Percentiles rank a stretch among this genome's conserved stretches.
These are phyloP conservation scores for Diplodia seriata DNA, from an alignment of 2,329 filamentous ascomycete genomes.

Conservation along the genomic window DNA sequence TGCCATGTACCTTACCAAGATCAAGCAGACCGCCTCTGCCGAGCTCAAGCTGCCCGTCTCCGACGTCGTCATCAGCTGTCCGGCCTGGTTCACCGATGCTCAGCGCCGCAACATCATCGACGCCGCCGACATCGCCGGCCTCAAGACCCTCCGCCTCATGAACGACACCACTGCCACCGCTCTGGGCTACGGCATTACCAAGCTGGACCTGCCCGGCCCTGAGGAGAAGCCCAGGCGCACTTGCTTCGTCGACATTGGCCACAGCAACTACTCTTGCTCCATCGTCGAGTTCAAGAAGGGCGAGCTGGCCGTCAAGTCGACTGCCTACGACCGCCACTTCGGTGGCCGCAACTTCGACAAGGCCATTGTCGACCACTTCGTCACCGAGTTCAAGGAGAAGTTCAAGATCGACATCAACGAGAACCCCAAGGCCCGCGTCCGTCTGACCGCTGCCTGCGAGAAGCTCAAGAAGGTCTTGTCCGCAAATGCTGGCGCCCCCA, in stretches of 20 bases:
- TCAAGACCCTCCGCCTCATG: conserved; percentile 92
- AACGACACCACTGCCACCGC: conserved; percentile 98
- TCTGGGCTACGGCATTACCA: conserved; percentile 96
- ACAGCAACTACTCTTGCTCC: conserved; percentile 94
- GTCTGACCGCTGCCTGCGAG: conserved; percentile 87
- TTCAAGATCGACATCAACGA: conserved; percentile 95
- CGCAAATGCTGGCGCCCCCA: conserved; percentile 87
- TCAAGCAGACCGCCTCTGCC: conserved; percentile 83
- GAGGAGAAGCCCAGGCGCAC: conserved; percentile 94
- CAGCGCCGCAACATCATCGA: conserved; percentile 91
- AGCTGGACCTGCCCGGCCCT: conserved; percentile 84
- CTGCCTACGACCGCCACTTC: conserved; percentile 92
- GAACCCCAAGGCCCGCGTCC: conserved; percentile 87
- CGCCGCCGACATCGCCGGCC: conserved; percentile 88
- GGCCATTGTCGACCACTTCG: conserved; percentile 92
- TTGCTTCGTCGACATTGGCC: conserved; percentile 90
- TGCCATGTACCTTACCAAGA: conserved; percentile 94
- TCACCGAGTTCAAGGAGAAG: conserved; percentile 94
- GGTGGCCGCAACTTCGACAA: conserved; percentile 98
- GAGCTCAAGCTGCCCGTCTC: conserved; percentile 92
- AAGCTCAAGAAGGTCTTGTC: conserved; percentile 99
- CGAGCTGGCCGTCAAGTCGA: conserved; percentile 91
- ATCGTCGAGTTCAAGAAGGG: conserved; percentile 98
- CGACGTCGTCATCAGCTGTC: conserved; percentile 92
- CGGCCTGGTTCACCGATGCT: conserved; percentile 94